Evolutionary conservation across 352 stramenopile species (phyloP).

Genomic region (Thraustochytrium sp.): DNA sequence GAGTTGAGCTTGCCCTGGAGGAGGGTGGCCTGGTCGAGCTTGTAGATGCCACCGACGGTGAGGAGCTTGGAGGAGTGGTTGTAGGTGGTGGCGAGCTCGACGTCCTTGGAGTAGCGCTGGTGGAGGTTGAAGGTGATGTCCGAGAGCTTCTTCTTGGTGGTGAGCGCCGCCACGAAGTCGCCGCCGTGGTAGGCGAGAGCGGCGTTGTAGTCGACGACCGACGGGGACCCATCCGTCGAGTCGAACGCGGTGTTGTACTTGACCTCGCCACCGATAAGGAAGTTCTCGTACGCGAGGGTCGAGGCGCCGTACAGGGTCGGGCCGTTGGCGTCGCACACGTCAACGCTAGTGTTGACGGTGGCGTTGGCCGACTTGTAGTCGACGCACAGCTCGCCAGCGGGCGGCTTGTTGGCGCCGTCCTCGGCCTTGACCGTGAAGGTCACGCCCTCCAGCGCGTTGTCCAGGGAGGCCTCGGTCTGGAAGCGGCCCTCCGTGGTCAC

Average conservation of each 20-base stretch:
- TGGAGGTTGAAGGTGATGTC: constrained; percentile 26
- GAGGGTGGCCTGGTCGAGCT: neutral
- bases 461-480: constrained; percentile 26
- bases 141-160: constrained; percentile 37
- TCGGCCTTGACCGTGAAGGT: constrained; percentile 43
- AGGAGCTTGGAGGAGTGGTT: constrained; percentile 40
- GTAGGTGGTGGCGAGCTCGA: constrained; percentile 35
- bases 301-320: constrained; percentile 39
- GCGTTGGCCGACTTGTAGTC: constrained; percentile 18
- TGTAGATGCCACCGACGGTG: constrained; percentile 42
- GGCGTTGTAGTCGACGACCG: constrained; percentile 39
- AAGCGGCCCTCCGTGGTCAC: constrained; percentile 41
- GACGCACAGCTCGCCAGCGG: constrained; percentile 39
- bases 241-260: constrained; percentile 45
- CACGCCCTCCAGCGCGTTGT: constrained; percentile 39
- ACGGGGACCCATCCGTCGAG: neutral
- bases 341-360: constrained; percentile 44
- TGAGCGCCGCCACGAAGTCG: constrained; percentile 15
- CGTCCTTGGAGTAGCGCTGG: constrained; percentile 38
- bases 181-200: constrained; percentile 9
- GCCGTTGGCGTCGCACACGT: constrained; percentile 40
- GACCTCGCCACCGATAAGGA: constrained; percentile 42
- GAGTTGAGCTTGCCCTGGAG: constrained; percentile 45
- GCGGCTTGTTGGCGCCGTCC: constrained; percentile 41
- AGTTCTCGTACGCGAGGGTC: constrained; percentile 43